Evolutionary conservation across 495 filamentous ascomycete genomes (phyloP), one percentile per base, ranked within the genome.

Genomic region (Xylaria flabelliformis): DNA sequence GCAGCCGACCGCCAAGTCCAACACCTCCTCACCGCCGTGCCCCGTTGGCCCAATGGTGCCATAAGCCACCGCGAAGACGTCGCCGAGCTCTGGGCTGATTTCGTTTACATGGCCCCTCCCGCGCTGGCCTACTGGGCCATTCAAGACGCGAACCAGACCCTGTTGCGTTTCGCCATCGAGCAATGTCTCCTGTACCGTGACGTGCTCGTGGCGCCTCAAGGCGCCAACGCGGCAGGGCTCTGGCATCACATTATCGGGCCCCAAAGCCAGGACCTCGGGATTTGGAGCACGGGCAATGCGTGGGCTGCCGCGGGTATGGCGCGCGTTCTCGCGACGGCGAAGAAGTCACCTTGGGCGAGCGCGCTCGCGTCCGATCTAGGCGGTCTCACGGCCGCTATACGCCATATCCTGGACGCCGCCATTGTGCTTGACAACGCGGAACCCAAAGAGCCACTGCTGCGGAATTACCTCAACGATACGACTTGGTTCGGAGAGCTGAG

Each of bases 401-500:
- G 81, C 42, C 78, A 79, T 58, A 88, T 88, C 63, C 63, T 88
- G n/a, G 83, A 87, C 64, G 84, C 78, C 5, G 84, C 81, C 9
- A 83, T 86, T 19, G 71, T 73, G 17, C 68, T 59, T 13, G 75
- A 77, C 42, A 51, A 76, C 12, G 85, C 84, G 39, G 77, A 84
- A 67, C 75, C 77, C 42, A 78, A 83, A n/a, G 77, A 80, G 48
- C 80, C 82, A 19, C 76, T 88, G 19, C 74, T 87, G 21, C 77
- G 83, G 9, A 88, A 88, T 72, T 88, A 88, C 69, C 80, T 88
- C 44, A 80, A 84, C 56, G 83, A 87, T 56, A 71, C 75, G 12
- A 79, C 64, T 26, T 88, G 85, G 86, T 88, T 83, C 72, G 86
- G 84, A 10, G 86, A 88, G 73, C 81, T 85, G 0, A 82, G 86